These are phyloP conservation scores for Oryza officinalis DNA, from an alignment of 176 grass and related monocot species.

Conservation along the genomic window DNA sequence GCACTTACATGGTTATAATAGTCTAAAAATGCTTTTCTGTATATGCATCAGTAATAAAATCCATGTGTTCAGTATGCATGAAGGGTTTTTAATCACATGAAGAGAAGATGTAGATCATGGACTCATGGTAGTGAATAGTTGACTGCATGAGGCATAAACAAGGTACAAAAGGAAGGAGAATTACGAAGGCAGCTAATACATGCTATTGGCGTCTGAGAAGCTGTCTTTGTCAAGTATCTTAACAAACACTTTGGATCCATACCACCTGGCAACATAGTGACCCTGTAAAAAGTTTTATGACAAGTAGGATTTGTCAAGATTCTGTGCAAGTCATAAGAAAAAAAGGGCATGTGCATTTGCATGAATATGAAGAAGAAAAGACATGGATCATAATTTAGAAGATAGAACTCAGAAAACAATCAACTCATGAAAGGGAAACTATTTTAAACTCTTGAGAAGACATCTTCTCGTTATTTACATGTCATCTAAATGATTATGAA, in stretches of 20 bases:
- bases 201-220: constrained; percentile 82
- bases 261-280: constrained; percentile 84
- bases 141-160: neutral
- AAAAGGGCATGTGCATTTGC: neutral
- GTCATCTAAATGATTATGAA: too few species aligned
- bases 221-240: constrained; percentile 91
- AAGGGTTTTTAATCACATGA: neutral
- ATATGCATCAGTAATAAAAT: neutral
- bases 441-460: too few species aligned
- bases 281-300: constrained; percentile 55
- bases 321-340: neutral
- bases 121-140: neutral
- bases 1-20: constrained; percentile 3
- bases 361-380: neutral
- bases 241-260: constrained; percentile 87
- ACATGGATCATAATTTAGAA: neutral
- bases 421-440: neutral
- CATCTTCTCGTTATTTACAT: too few species aligned
- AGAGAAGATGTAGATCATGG: neutral
- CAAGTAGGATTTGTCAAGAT: constrained; percentile 29
- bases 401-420: neutral
- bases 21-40: neutral
- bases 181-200: constrained; percentile 54
- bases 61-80: neutral
- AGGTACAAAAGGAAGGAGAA: constrained; percentile 24